A percentile compares a stretch with the other conserved stretches of the same genome.
Conservation (phyloP, 2,329 filamentous ascomycete genomes). For the Sarocladium kiliense region DNA sequence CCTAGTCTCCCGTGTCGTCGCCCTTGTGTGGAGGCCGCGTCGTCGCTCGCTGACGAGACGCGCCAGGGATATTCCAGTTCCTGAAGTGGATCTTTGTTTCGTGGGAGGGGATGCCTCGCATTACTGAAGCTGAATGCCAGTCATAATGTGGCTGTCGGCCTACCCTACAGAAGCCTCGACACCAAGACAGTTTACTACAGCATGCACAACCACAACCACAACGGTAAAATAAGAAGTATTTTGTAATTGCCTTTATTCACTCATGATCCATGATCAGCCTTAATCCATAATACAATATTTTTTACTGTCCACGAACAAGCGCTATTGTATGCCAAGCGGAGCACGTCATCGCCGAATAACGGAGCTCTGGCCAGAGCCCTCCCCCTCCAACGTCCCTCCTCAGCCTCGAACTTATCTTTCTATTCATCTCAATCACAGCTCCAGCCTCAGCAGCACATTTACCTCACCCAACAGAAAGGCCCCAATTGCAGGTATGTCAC, state of each 20-base stretch:
- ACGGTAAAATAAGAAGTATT: no score
- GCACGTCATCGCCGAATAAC: conserved; percentile 4
- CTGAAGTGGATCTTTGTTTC: neutral
- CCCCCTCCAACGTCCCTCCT: neutral
- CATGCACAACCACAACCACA: no score
- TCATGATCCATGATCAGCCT: no score
- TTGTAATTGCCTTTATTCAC: no score
- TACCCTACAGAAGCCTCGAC: no score
- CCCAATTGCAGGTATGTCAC: conserved; percentile 8
- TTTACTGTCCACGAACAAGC: no score
- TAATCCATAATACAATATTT: no score
- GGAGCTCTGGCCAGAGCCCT: neutral
- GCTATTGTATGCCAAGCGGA: neutral
- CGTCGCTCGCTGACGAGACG: neutral
- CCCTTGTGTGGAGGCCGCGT: neutral
- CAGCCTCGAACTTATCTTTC: neutral
- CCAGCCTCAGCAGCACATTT: neutral
- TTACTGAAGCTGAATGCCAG: neutral
- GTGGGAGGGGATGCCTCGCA: neutral
- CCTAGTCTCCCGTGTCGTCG: neutral
- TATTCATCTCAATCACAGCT: neutral
- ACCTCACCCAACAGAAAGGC: neutral
- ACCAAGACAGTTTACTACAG: no score
- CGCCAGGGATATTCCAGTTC: neutral
- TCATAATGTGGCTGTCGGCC: neutral